phyloP scores from a whole-genome alignment of 805 yeast species.

The Maudiozyma serrabonitensis region DNA sequence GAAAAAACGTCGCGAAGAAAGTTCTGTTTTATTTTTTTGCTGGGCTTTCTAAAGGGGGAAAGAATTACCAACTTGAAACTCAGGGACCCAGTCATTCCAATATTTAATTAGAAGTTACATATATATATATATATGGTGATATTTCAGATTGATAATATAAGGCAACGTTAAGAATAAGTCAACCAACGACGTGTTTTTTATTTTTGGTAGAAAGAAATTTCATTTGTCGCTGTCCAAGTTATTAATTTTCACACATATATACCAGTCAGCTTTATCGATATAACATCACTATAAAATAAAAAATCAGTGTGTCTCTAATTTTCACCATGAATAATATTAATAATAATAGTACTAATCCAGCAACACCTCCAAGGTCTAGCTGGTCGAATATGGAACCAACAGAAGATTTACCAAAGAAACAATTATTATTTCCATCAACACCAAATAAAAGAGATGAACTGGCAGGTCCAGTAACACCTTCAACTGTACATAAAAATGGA shows the following conservation, averaged over 20 bases:
- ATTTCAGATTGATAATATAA: neutral
- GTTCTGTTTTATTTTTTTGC: too few species aligned
- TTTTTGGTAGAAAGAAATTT: too few species aligned
- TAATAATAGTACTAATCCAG: constrained; percentile 11
- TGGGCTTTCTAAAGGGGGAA: neutral
- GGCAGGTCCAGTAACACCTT: constrained; percentile 18
- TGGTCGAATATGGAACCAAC: neutral
- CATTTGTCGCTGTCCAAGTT: too few species aligned
- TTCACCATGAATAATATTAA: too few species aligned
- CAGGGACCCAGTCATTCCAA: neutral
- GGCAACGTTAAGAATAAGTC: too few species aligned
- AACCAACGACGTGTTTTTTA: too few species aligned
- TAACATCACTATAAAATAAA: too few species aligned
- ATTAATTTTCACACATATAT: too few species aligned
- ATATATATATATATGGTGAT: neutral
- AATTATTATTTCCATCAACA: constrained; percentile 5
- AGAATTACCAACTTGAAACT: neutral
- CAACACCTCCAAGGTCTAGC: constrained; percentile 28
- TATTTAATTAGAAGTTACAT: neutral
- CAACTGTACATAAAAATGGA: constrained; percentile 9
- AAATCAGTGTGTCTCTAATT: too few species aligned
- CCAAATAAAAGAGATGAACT: constrained; percentile 5
- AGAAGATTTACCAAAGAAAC: constrained; percentile 1
- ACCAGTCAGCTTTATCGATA: too few species aligned
- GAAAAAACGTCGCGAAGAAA: too few species aligned